Base-by-base conservation (phyloP, 2,329 filamentous ascomycete genomes). In the Botrytis fabae region DNA sequence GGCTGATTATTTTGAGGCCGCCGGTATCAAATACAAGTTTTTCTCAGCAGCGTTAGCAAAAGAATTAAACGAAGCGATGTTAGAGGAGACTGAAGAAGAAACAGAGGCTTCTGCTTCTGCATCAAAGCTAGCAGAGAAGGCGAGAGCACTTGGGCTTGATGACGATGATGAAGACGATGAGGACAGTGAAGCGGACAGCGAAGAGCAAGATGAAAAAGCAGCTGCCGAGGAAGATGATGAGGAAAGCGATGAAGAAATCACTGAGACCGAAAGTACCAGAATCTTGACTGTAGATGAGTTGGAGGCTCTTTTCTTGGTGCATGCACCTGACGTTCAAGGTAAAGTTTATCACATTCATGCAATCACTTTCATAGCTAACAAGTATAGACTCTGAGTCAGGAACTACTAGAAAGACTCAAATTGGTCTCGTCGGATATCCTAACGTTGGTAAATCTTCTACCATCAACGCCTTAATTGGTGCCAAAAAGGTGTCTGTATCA, bases 371-470 rank as follows among this genome's bases (percentile, higher is more conserved):
- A n/a, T 74, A 79, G 40, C 77, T 80, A 76, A 80, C 54, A 57
- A 48, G 38, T 54, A 78, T 57, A 81, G 81, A 85, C 72, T 82
- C 84, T 12, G 83, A 86, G 72, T 81, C 85, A 1, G 84, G 86
- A 40, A 78, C 81, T 61, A 81, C 84, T 57, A 85, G 86, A 71
- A 98, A 97, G 82, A 91, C 95, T 7, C 91, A 94, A 76, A 96
- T 99, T 77, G 96, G 96, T 78, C 86, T 99, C 32, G 96, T 99
- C 54, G 96, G 96, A 74, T 99, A 99, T 83, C 96, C 96, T 80
- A 99, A 99, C 84, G 96, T 99, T 76, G 96, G 96, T 84, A 99
- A 99, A 85, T 99, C 97, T 1, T 98, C 95, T 66, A 99, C 96
- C 25, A 99, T 99, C 87, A 99, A 99, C 85, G 95, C 96, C 60